Evolutionary conservation across 345 rosid genomes (phyloP).

Genomic region (sweet orange (Citrus sinensis)): DNA sequence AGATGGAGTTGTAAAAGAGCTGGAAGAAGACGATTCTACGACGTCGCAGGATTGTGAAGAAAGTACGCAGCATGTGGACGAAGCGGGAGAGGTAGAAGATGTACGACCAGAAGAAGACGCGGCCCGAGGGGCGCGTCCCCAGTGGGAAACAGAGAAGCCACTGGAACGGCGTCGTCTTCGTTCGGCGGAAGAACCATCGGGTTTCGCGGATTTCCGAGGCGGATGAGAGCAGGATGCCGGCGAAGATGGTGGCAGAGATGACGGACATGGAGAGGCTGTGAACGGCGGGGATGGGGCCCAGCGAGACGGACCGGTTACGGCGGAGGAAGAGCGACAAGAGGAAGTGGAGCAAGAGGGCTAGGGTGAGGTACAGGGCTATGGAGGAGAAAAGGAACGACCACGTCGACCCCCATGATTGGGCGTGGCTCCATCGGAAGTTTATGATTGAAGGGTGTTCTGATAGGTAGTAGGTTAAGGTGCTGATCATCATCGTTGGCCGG

Average conservation of each 20-base stretch:
- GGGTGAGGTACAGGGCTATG: slow-evolving; percentile 48
- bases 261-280: slow-evolving; percentile 72
- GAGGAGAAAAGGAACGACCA: slow-evolving; percentile 82
- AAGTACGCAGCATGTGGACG: slow-evolving; percentile 72
- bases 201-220: slow-evolving; percentile 79
- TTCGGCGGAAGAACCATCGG: slow-evolving; percentile 78
- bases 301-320: slow-evolving; percentile 40
- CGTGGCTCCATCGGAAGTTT: slow-evolving; percentile 82
- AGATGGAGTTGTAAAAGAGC: slow-evolving; percentile 57
- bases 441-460: slow-evolving; percentile 76
- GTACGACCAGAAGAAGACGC: slow-evolving; percentile 97
- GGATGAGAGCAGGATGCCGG: slow-evolving; percentile 83
- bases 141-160: slow-evolving; percentile 95
- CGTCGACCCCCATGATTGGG: slow-evolving; percentile 86
- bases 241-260: slow-evolving; percentile 60
- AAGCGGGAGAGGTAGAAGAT: slow-evolving; percentile 73
- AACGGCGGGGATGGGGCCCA: slow-evolving; percentile 72
- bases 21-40: slow-evolving; percentile 56
- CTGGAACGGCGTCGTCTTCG: slow-evolving; percentile 69
- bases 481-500: slow-evolving; percentile 19
- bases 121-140: slow-evolving; percentile 90
- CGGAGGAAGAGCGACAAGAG: slow-evolving; percentile 38
- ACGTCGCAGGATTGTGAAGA: slow-evolving; percentile 47
- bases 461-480: slow-evolving; percentile 52
- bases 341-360: slow-evolving; percentile 49